Percentiles rank a stretch among this genome's conserved stretches.
These are phyloP conservation scores for Rhizodiscina lignyota DNA, from an alignment of 495 filamentous ascomycete species.

Conservation along the genomic window DNA sequence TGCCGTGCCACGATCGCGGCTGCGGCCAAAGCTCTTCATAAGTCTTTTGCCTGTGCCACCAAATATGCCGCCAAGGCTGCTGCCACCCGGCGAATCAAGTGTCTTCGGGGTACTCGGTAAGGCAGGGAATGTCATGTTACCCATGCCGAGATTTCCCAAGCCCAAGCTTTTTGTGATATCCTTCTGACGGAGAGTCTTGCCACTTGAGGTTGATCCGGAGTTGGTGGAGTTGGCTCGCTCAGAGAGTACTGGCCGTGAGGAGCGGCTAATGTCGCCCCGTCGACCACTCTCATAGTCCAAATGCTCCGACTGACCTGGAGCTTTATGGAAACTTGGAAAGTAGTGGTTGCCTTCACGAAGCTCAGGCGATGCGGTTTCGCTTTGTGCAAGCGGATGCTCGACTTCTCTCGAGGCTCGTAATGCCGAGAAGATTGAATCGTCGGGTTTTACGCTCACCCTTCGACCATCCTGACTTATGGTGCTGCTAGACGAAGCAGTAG, in stretches of 20 bases:
- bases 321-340: slow-evolving; percentile 29
- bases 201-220: slow-evolving; percentile 45
- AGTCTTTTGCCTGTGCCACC: slow-evolving; percentile 36
- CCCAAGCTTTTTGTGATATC: no score
- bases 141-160: no score
- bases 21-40: slow-evolving; percentile 27
- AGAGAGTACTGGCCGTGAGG: slow-evolving; percentile 24
- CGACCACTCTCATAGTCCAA: no score
- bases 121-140: slow-evolving; percentile 17
- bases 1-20: slow-evolving; percentile 23
- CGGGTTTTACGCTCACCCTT: slow-evolving; percentile 52
- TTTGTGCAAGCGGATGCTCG: slow-evolving; percentile 74
- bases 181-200: slow-evolving; percentile 29
- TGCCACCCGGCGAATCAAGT: slow-evolving; percentile 30
- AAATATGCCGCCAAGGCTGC: slow-evolving; percentile 37
- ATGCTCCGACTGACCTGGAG: no score
- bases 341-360: slow-evolving; percentile 23
- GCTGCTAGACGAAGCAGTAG: slow-evolving; percentile 30
- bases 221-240: slow-evolving; percentile 38
- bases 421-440: slow-evolving; percentile 46
- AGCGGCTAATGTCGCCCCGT: no score
- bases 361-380: slow-evolving; percentile 60
- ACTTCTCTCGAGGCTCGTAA: slow-evolving; percentile 31
- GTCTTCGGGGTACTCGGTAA: slow-evolving; percentile 29
- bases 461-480: slow-evolving; percentile 38